Percentiles rank a stretch among this genome's conserved stretches.
Evolutionary conservation across 2,329 filamentous ascomycete genomes (phyloP).

Genomic region (Curvularia spicifera): DNA sequence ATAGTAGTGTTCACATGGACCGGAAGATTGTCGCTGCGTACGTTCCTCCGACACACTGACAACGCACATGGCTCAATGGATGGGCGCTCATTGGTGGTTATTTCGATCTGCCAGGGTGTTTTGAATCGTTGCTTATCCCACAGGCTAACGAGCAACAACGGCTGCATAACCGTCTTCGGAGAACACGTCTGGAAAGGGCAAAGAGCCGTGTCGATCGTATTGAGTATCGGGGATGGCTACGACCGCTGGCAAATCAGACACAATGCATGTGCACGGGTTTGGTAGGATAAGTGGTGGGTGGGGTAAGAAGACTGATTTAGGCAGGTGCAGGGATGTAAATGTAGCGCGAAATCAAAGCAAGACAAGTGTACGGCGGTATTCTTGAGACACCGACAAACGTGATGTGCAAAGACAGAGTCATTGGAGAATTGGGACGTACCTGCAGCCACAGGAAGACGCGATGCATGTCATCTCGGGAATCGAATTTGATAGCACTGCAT

Average conservation of each 20-base stretch:
- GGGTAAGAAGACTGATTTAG: slow-evolving; percentile 23
- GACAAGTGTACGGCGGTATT: slow-evolving; percentile 6
- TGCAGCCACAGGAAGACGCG: slow-evolving; percentile 8
- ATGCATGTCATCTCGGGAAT: slow-evolving; percentile 7
- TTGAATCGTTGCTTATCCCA: too few relatives aligned
- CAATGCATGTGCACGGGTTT: slow-evolving; percentile 16
- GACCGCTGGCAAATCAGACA: slow-evolving; percentile 11
- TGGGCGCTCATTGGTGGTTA: slow-evolving; percentile 13
- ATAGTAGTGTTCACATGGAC: slow-evolving; percentile 9
- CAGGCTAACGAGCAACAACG: slow-evolving; percentile 2
- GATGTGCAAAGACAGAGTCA: slow-evolving; percentile 6
- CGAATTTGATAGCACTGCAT: slow-evolving; percentile 5
- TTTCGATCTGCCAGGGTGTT: background rate
- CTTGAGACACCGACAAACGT: slow-evolving; percentile 6
- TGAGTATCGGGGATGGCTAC: slow-evolving; percentile 1
- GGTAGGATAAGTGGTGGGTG: slow-evolving; percentile 18
- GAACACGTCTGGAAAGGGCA: slow-evolving; percentile 9
- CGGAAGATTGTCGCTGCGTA: background rate
- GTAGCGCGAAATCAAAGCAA: slow-evolving; percentile 1
- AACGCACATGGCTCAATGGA: slow-evolving; percentile 15
- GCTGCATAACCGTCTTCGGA: slow-evolving; percentile 13
- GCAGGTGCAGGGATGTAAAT: slow-evolving; percentile 24
- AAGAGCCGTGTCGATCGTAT: slow-evolving; percentile 11
- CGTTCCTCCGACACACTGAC: background rate
- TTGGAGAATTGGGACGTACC: slow-evolving; percentile 17